Conservation (phyloP, 225 moss, liverwort and hornwort genomes). For the Neckera pumila region DNA sequence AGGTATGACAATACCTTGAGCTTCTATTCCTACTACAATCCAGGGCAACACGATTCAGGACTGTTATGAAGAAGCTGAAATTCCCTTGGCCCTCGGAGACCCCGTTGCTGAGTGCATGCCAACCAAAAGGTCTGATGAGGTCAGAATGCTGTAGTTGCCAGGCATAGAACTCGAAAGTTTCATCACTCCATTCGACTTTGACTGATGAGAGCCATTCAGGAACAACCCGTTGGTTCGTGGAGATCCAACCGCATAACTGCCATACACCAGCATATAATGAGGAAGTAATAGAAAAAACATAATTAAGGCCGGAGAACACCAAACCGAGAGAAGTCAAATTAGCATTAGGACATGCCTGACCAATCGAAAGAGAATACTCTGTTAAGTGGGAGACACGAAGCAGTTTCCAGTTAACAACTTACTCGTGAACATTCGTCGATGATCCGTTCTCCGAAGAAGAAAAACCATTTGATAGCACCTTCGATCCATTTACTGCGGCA, state of each 20-base stretch:
- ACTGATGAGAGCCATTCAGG: conserved; percentile 29
- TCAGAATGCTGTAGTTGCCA: conserved; percentile 41
- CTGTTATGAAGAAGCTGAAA: conserved; percentile 44
- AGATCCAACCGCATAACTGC: conserved; percentile 22
- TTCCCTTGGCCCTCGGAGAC: conserved; percentile 37
- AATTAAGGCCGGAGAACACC: not conserved
- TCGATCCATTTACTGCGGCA: conserved; percentile 32
- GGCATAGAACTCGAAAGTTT: conserved; percentile 27
- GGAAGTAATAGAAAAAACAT: not conserved
- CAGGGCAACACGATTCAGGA: not conserved
- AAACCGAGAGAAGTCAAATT: not conserved
- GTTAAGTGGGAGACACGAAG: not conserved
- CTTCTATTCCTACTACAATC: not conserved
- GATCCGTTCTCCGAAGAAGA: conserved; percentile 22
- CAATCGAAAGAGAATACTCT: not conserved
- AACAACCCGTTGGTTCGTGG: conserved; percentile 16
- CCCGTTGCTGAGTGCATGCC: conserved; percentile 53
- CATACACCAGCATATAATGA: not conserved
- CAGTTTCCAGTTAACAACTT: not conserved
- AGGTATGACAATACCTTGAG: conserved; percentile 6
- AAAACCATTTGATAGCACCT: conserved; percentile 34
- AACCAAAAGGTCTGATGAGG: conserved; percentile 53
- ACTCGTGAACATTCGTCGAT: conserved; percentile 34
- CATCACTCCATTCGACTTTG: conserved; percentile 31
- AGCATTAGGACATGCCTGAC: not conserved